A percentile compares a stretch with the other conserved stretches of the same genome.
Evolutionary conservation across 768 basidiomycete species (phyloP).

Genomic region (Dictyophora rubrovolvata): DNA sequence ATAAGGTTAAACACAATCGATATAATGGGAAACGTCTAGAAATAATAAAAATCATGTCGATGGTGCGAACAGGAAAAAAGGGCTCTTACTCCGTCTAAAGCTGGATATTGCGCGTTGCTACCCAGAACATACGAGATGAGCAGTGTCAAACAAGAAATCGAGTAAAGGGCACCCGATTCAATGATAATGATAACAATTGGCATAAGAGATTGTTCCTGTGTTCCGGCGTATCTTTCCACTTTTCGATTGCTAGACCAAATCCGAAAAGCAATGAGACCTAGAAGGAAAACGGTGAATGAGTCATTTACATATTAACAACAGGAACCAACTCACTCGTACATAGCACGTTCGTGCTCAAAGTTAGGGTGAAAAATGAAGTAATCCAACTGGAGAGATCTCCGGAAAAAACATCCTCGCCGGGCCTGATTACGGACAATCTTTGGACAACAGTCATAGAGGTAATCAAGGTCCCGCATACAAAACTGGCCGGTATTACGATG

Average conservation of each 20-base stretch:
- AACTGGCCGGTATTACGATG: background rate
- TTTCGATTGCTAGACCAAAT: background rate
- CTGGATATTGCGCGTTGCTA: background rate
- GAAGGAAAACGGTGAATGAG: background rate
- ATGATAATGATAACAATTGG: background rate
- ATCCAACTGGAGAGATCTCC: background rate
- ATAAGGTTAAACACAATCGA: background rate
- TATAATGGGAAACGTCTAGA: background rate
- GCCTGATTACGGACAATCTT: background rate
- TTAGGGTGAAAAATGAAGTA: background rate
- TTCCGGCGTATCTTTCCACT: background rate
- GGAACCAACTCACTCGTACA: background rate
- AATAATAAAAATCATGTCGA: background rate
- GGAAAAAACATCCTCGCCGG: background rate
- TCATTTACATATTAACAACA: background rate
- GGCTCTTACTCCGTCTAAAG: background rate
- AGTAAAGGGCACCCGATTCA: background rate
- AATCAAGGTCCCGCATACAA: background rate
- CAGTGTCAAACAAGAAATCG: background rate
- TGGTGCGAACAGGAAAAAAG: background rate
- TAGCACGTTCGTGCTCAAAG: background rate
- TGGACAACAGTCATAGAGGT: background rate
- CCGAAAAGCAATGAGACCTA: background rate
- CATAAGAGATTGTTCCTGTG: background rate
- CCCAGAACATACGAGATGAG: conserved; percentile 1